These are phyloP conservation scores for Plasmodiophora brassicae DNA, from an alignment of 208 protist species.

Conservation along the genomic window DNA sequence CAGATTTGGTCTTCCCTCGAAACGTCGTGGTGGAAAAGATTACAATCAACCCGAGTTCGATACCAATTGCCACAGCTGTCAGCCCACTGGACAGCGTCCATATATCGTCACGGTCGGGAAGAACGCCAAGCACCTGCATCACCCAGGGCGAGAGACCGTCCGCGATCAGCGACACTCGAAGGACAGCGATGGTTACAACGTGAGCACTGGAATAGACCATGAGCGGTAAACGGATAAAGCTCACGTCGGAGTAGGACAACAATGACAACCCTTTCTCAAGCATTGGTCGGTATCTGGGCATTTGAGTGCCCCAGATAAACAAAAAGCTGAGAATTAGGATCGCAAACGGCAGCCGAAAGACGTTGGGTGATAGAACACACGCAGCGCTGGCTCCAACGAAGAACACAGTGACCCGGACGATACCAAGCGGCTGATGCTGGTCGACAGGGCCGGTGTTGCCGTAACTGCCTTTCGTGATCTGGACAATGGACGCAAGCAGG, in stretches of 20 bases:
- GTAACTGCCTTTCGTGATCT: too few relatives aligned
- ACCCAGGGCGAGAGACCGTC: not conserved
- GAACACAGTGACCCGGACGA: not conserved
- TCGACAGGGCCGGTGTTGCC: too few relatives aligned
- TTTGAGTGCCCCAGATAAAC: not conserved
- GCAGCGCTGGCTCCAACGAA: not conserved
- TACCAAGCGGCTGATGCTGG: too few relatives aligned
- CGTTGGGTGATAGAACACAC: not conserved
- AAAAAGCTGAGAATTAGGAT: not conserved
- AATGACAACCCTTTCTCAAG: not conserved
- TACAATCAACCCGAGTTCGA: not conserved
- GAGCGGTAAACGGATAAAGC: not conserved
- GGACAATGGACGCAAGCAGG: too few relatives aligned
- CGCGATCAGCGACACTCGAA: not conserved
- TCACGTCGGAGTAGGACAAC: not conserved
- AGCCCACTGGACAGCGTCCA: not conserved
- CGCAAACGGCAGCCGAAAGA: constrained; percentile 4
- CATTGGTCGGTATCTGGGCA: not conserved
- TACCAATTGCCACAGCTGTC: not conserved
- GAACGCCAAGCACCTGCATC: not conserved
- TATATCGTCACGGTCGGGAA: not conserved
- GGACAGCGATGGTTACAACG: not conserved
- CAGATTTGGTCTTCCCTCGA: not conserved
- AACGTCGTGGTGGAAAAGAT: not conserved
- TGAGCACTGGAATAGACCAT: not conserved